Percentiles rank a stretch among this genome's conserved stretches.
These are phyloP conservation scores for Amyloporia xantha DNA, from an alignment of 768 basidiomycete species.

Conservation along the genomic window DNA sequence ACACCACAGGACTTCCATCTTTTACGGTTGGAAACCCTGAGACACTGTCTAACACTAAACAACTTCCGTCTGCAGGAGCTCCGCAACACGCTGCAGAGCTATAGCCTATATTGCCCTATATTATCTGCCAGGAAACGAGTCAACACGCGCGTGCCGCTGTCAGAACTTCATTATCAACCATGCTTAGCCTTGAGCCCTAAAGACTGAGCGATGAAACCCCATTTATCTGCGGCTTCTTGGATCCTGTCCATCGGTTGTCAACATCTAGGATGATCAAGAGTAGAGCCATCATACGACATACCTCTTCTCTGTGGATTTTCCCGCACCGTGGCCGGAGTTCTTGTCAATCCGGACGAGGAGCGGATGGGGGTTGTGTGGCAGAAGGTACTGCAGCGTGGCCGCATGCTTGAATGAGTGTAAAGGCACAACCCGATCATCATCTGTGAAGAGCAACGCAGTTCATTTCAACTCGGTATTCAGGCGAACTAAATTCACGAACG, in stretches of 20 bases:
- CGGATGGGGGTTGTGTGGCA: constrained; percentile 63
- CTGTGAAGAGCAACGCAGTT: constrained; percentile 28
- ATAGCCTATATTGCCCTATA: not conserved
- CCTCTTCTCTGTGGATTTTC: constrained; percentile 71
- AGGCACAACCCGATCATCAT: constrained; percentile 84
- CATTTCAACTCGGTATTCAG: not conserved
- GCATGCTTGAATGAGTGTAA: constrained; percentile 81
- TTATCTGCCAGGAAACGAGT: not conserved
- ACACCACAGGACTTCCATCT: too few relatives aligned
- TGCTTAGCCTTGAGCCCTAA: constrained; percentile 37
- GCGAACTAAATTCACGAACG: constrained; percentile 46
- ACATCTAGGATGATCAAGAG: not conserved
- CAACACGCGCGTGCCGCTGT: not conserved
- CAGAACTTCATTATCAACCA: not conserved
- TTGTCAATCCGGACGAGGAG: constrained; percentile 72
- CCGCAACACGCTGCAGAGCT: too few relatives aligned
- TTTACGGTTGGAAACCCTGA: too few relatives aligned
- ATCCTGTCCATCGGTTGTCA: constrained; percentile 38
- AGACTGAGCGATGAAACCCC: constrained; percentile 66
- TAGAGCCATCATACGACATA: constrained; percentile 18
- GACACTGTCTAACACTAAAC: too few relatives aligned
- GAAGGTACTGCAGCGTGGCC: constrained; percentile 65
- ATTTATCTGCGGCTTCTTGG: constrained; percentile 70
- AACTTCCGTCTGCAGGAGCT: too few relatives aligned
- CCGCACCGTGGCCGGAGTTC: constrained; percentile 76